Evolutionary conservation across 1,284 basidiomycete genomes (phyloP).

Genomic region (Moniliella sp.): DNA sequence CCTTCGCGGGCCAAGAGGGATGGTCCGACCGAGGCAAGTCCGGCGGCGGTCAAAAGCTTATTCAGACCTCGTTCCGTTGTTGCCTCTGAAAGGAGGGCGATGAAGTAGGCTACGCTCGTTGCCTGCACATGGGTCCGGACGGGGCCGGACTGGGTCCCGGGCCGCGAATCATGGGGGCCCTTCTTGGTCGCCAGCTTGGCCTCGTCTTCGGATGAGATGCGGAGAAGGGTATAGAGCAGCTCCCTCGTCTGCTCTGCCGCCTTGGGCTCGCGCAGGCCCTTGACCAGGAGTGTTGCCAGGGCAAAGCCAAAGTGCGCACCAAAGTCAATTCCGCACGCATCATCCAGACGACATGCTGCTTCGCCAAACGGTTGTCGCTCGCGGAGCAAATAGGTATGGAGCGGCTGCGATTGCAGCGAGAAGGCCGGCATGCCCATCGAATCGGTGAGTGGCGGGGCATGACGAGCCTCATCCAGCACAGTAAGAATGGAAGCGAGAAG

Average conservation of each 20-base stretch:
- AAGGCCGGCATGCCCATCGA: conserved; percentile 9
- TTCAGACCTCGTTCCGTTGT: conserved; percentile 8
- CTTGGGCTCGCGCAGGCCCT: conserved; percentile 17
- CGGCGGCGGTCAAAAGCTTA: conserved; percentile 8
- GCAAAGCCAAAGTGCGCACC: conserved; percentile 25
- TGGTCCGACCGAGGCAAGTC: no score
- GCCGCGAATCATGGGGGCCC: conserved; percentile 7
- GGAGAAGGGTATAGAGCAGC: conserved; percentile 16
- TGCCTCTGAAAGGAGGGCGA: conserved; percentile 19
- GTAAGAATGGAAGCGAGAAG: conserved; percentile 16
- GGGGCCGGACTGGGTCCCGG: conserved; percentile 14
- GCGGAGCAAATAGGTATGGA: conserved; percentile 14
- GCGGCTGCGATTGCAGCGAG: conserved; percentile 10
- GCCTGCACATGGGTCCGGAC: no score
- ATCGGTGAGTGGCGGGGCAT: no score
- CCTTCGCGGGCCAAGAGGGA: no score
- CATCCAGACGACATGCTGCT: conserved; percentile 17
- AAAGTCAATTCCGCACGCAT: conserved; percentile 25
- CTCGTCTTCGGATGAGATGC: conserved; percentile 10
- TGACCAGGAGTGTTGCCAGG: conserved; percentile 23
- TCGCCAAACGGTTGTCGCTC: conserved; percentile 21
- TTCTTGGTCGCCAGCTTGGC: no score
- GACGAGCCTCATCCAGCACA: conserved; percentile 14
- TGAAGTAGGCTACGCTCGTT: conserved; percentile 17
- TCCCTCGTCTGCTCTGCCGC: conserved; percentile 11